A percentile compares a stretch with the other conserved stretches of the same genome.
phyloP scores from a whole-genome alignment of 2,329 filamentous ascomycete genomes.

The Colletotrichum tanaceti region DNA sequence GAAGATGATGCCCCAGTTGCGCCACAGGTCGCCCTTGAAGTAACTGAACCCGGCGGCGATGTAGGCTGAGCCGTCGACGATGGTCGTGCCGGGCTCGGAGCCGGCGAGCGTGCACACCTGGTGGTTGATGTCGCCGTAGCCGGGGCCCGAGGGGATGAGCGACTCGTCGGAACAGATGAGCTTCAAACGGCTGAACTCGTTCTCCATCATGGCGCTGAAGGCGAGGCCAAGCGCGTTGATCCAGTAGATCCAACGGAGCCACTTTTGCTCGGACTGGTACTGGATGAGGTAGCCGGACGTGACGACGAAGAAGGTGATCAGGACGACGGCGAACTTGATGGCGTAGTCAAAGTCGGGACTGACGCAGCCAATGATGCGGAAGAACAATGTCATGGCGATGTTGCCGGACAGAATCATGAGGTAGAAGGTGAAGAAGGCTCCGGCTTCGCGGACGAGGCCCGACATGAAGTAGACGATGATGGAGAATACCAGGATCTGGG shows the following conservation, averaged over 20 bases:
- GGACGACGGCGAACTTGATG: constrained; percentile 81
- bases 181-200: constrained; percentile 79
- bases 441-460: constrained; percentile 74
- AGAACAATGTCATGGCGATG: constrained; percentile 80
- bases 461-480: constrained; percentile 86
- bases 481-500: constrained; percentile 77
- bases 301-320: constrained; percentile 84
- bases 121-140: constrained; percentile 76
- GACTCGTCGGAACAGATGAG: constrained; percentile 76
- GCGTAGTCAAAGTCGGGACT: constrained; percentile 88
- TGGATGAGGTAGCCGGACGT: constrained; percentile 88
- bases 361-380: constrained; percentile 78
- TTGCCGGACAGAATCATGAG: constrained; percentile 76
- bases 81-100: constrained; percentile 71
- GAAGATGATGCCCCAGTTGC: constrained; percentile 85
- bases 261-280: constrained; percentile 78
- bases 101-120: constrained; percentile 87
- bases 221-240: constrained; percentile 79
- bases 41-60: constrained; percentile 77
- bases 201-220: constrained; percentile 85
- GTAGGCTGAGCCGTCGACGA: constrained; percentile 76
- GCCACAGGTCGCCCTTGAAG: constrained; percentile 75
- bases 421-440: constrained; percentile 82
- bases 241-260: constrained; percentile 85
- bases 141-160: constrained; percentile 76